These are phyloP conservation scores for Thraustotheca clavata DNA, from an alignment of 352 stramenopile genomes.

Conservation along the genomic window DNA sequence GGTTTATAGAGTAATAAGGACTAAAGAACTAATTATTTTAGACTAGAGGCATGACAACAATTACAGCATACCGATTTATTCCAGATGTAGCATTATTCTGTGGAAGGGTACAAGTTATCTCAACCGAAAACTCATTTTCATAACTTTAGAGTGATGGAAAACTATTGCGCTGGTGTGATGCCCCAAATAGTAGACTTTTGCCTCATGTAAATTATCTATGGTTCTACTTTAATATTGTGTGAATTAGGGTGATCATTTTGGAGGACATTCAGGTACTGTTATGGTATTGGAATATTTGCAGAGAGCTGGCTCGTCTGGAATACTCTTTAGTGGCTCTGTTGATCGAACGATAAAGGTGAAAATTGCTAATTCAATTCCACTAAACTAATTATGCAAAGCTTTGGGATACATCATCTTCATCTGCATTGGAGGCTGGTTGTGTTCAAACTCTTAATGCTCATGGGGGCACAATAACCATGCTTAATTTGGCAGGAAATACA, in stretches of 20 bases:
- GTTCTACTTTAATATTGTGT: neutral
- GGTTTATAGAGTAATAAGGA: neutral
- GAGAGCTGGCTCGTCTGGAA: constrained; percentile 33
- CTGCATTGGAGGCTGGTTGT: constrained; percentile 29
- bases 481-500: constrained; percentile 38
- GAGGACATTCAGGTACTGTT: constrained; percentile 43
- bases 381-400: neutral
- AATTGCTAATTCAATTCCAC: neutral
- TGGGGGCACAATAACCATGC: constrained; percentile 37
- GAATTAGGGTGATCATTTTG: constrained; percentile 40
- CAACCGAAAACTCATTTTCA: neutral
- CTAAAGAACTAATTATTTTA: neutral
- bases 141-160: constrained; percentile 45
- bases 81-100: constrained; percentile 32
- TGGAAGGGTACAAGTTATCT: constrained; percentile 36
- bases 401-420: constrained; percentile 41
- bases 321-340: constrained; percentile 55
- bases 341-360: constrained; percentile 57
- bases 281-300: constrained; percentile 38
- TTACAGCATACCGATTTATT: constrained; percentile 6
- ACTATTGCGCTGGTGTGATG: constrained; percentile 43
- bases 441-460: constrained; percentile 62
- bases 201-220: constrained; percentile 30
- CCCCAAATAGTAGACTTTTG: constrained; percentile 28
- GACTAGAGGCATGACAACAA: neutral